Evolutionary conservation across 768 basidiomycete genomes (phyloP).

Genomic region (Epithele typhae): DNA sequence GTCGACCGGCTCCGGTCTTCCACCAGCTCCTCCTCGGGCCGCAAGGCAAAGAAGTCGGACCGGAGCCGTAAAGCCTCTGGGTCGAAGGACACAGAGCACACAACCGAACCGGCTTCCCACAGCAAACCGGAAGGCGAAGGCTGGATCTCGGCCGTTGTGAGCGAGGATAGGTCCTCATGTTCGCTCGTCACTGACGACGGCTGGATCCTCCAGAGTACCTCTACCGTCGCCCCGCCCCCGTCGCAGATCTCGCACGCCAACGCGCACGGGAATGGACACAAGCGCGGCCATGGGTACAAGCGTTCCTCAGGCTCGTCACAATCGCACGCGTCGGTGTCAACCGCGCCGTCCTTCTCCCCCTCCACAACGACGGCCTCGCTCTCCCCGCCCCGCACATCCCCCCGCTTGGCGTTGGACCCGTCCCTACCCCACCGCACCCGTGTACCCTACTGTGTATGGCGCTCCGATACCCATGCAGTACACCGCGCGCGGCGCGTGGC

Average conservation of each 20-base stretch:
- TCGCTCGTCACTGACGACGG: slow-evolving; percentile 16
- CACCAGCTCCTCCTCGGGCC: slow-evolving; percentile 10
- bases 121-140: slow-evolving; percentile 15
- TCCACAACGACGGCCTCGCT: slow-evolving; percentile 2
- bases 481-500: slow-evolving; percentile 4
- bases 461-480: neutral
- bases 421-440: slow-evolving; percentile 4
- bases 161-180: slow-evolving; percentile 5
- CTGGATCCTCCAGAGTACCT: slow-evolving; percentile 18
- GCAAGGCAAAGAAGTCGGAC: slow-evolving; percentile 13
- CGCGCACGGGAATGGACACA: slow-evolving; percentile 13
- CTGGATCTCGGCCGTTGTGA: slow-evolving; percentile 19
- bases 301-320: slow-evolving; percentile 14
- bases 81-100: slow-evolving; percentile 4
- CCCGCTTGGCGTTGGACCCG: neutral
- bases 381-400: slow-evolving; percentile 3
- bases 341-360: slow-evolving; percentile 6
- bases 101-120: neutral
- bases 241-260: neutral
- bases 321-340: neutral
- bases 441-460: slow-evolving; percentile 1
- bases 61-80: neutral
- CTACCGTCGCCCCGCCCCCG: neutral
- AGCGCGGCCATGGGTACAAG: slow-evolving; percentile 16
- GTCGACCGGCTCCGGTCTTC: slow-evolving; percentile 49